Evolutionary conservation across 164 flowering plant species (phyloP).

Genomic region (Cinnamomum micranthum): DNA sequence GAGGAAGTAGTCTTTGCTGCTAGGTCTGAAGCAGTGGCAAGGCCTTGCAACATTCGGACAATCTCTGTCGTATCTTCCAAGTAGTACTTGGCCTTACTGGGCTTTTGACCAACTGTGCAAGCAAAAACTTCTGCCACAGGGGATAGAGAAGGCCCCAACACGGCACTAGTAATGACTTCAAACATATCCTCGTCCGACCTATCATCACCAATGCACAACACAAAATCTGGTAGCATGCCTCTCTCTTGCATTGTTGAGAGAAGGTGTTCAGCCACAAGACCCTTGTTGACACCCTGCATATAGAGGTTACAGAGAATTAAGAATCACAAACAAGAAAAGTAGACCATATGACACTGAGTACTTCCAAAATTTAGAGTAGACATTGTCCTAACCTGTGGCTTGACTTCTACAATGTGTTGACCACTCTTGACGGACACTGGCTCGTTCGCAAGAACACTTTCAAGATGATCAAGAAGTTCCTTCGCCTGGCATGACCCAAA

Average conservation of each 20-base stretch:
- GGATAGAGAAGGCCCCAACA: constrained; percentile 31
- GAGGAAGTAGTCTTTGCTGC: constrained; percentile 14
- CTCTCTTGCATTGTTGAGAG: constrained; percentile 28
- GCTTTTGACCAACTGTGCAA: constrained; percentile 58
- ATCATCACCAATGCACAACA: constrained; percentile 52
- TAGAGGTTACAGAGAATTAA: not conserved
- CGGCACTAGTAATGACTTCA: constrained; percentile 36
- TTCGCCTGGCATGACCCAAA: constrained; percentile 52
- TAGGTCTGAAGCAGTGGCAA: constrained; percentile 36
- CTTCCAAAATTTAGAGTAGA: not conserved
- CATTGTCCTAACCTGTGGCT: constrained; percentile 35
- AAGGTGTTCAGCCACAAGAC: constrained; percentile 42
- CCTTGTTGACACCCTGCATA: constrained; percentile 47
- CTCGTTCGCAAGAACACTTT: constrained; percentile 44
- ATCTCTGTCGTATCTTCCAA: constrained; percentile 45
- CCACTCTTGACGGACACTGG: constrained; percentile 50
- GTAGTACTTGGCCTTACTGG: constrained; percentile 50
- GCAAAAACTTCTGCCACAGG: constrained; percentile 49
- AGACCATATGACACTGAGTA: not conserved
- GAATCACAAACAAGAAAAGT: not conserved
- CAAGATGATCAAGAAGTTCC: constrained; percentile 51
- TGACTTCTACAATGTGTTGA: constrained; percentile 44
- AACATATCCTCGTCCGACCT: constrained; percentile 60
- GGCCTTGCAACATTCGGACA: constrained; percentile 41
- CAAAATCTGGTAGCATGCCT: constrained; percentile 47